Evolutionary conservation across 176 grass and related monocot species (phyloP).

Genomic region (Phoenix roebelenii): DNA sequence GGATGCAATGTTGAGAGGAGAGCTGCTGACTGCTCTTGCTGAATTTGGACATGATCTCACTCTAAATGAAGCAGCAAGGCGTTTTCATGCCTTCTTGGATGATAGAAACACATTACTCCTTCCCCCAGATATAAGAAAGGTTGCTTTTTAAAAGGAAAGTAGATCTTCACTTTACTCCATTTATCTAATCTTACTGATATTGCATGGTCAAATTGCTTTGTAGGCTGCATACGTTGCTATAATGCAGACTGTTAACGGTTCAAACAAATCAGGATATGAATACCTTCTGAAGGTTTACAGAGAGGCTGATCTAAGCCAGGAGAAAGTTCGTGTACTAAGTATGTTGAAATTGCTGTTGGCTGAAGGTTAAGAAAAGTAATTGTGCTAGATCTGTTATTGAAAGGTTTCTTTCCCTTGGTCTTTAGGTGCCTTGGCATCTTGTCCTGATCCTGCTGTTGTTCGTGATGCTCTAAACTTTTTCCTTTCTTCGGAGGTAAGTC

Average conservation of each 20-base stretch:
- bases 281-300: constrained; percentile 73
- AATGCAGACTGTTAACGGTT: constrained; percentile 67
- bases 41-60: constrained; percentile 62
- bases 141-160: constrained; percentile 13
- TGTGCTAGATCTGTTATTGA: too few relatives aligned
- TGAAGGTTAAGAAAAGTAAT: too few relatives aligned
- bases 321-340: constrained; percentile 89
- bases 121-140: constrained; percentile 77
- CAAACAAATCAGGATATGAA: constrained; percentile 68
- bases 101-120: constrained; percentile 67
- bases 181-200: constrained; percentile 8
- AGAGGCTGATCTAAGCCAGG: constrained; percentile 93
- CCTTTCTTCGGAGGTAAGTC: constrained; percentile 58
- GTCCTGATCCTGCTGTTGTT: constrained; percentile 62
- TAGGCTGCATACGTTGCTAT: constrained; percentile 81
- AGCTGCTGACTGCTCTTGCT: constrained; percentile 48
- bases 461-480: constrained; percentile 59
- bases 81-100: constrained; percentile 61
- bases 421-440: constrained; percentile 70
- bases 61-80: constrained; percentile 50
- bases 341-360: neutral
- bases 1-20: constrained; percentile 75
- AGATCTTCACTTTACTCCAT: neutral
- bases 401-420: neutral
- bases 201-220: constrained; percentile 20